Conservation (phyloP, 345 rosid genomes). For the Corchorus capsularis region DNA sequence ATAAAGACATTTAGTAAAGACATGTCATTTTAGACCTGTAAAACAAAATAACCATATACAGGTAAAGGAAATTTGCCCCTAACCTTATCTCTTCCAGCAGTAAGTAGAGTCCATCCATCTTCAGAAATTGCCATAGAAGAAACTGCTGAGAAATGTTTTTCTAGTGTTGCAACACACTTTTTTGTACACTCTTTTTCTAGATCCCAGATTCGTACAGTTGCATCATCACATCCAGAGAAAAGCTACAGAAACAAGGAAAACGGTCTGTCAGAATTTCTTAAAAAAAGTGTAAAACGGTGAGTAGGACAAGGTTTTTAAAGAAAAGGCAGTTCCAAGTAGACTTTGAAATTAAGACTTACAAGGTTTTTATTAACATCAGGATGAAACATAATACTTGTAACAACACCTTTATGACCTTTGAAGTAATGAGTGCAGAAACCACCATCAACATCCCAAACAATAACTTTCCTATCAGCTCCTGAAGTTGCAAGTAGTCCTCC, state of each 20-base stretch:
- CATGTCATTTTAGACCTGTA: not conserved
- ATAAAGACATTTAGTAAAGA: not conserved
- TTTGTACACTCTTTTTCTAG: slow-evolving; percentile 44
- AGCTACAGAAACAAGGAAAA: slow-evolving; percentile 47
- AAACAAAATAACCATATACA: slow-evolving; percentile 2
- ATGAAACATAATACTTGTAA: slow-evolving; percentile 75
- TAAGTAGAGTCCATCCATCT: slow-evolving; percentile 82
- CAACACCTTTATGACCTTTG: slow-evolving; percentile 93
- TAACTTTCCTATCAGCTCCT: slow-evolving; percentile 97
- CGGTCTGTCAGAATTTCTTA: not conserved
- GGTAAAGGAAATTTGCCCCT: slow-evolving; percentile 22
- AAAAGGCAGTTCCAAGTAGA: not conserved
- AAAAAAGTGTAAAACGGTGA: not conserved
- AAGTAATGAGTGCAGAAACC: slow-evolving; percentile 95
- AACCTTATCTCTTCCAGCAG: slow-evolving; percentile 94
- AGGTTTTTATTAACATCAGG: slow-evolving; percentile 61
- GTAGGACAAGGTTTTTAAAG: not conserved
- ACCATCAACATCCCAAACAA: slow-evolving; percentile 98
- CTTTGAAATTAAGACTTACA: slow-evolving; percentile 45
- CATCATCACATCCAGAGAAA: slow-evolving; percentile 89
- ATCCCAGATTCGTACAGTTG: slow-evolving; percentile 87
- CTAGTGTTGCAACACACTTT: slow-evolving; percentile 69
- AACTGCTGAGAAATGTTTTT: slow-evolving; percentile 82
- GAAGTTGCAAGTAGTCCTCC: slow-evolving; percentile 95
- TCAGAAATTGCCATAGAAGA: slow-evolving; percentile 77